phyloP scores from a whole-genome alignment of 148 eudicot species.

The Chenopodium formosanum region DNA sequence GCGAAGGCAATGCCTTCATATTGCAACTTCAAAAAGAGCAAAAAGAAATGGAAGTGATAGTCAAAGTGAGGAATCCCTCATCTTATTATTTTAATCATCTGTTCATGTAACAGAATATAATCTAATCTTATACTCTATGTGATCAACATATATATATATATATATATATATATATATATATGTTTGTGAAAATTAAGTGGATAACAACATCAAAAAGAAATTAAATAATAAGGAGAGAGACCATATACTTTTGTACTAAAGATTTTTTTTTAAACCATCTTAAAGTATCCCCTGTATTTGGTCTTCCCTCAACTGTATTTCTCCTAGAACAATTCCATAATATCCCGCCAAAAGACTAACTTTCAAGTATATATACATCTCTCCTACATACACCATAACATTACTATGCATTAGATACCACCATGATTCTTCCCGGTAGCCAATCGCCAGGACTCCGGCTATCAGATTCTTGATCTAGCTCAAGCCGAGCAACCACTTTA shows the following conservation, averaged over 20 bases:
- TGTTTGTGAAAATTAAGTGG: slow-evolving; percentile 7
- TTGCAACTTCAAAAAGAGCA: background rate
- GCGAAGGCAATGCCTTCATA: no score
- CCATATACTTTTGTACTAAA: slow-evolving; percentile 10
- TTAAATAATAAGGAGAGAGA: slow-evolving; percentile 26
- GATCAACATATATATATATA: slow-evolving; percentile 3
- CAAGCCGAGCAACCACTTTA: slow-evolving; percentile 41
- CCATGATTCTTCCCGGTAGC: slow-evolving; percentile 54
- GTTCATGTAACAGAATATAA: slow-evolving; percentile 17
- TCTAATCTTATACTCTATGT: slow-evolving; percentile 7
- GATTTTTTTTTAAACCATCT: slow-evolving; percentile 7
- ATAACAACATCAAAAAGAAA: slow-evolving; percentile 14
- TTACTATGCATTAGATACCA: slow-evolving; percentile 31
- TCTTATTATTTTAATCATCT: slow-evolving; percentile 27
- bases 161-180: background rate
- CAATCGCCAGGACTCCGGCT: slow-evolving; percentile 48
- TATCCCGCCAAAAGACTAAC: slow-evolving; percentile 33
- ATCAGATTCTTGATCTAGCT: slow-evolving; percentile 41
- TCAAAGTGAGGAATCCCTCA: slow-evolving; percentile 32
- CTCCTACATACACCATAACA: slow-evolving; percentile 24
- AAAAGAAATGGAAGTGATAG: background rate
- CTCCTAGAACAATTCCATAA: slow-evolving; percentile 26
- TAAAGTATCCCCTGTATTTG: slow-evolving; percentile 21
- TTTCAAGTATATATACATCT: slow-evolving; percentile 36
- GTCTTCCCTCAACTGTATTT: slow-evolving; percentile 33